Evolutionary conservation across 176 grass and related monocot species (phyloP).

Genomic region (Triticum urartu): DNA sequence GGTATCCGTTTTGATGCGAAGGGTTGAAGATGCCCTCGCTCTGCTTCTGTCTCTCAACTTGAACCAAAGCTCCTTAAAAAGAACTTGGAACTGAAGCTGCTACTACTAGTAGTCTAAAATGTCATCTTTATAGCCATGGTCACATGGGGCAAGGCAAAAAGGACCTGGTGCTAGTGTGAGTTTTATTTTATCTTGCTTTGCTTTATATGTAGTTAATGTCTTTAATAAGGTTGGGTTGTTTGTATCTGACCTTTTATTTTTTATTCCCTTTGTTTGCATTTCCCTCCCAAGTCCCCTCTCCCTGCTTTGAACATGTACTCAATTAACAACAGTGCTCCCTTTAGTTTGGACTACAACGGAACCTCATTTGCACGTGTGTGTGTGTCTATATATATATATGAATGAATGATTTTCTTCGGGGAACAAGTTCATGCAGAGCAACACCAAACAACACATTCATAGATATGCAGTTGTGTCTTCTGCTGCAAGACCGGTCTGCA

Average conservation of each 20-base stretch:
- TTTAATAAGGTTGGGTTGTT: background rate
- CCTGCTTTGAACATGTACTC: background rate
- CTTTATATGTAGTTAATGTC: background rate
- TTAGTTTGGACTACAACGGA: slow-evolving; percentile 10
- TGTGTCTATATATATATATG: no score
- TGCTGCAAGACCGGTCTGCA: background rate
- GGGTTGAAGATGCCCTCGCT: no score
- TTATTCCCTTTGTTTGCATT: slow-evolving; percentile 15
- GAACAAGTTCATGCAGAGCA: background rate
- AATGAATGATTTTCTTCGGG: no score
- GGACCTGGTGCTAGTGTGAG: background rate
- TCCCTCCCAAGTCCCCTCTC: background rate
- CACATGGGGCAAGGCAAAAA: background rate
- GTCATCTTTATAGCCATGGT: background rate
- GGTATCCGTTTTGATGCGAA: no score
- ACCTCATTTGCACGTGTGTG: no score
- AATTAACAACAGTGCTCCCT: background rate
- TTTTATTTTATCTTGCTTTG: background rate
- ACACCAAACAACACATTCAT: background rate
- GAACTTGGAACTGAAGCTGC: background rate
- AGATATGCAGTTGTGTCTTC: background rate
- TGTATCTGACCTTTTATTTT: background rate
- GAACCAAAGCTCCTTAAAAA: no score
- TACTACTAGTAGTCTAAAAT: background rate
- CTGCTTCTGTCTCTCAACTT: no score